Conservation (phyloP, 1,139 yeast species). For the Wickerhamomyces sp. region DNA sequence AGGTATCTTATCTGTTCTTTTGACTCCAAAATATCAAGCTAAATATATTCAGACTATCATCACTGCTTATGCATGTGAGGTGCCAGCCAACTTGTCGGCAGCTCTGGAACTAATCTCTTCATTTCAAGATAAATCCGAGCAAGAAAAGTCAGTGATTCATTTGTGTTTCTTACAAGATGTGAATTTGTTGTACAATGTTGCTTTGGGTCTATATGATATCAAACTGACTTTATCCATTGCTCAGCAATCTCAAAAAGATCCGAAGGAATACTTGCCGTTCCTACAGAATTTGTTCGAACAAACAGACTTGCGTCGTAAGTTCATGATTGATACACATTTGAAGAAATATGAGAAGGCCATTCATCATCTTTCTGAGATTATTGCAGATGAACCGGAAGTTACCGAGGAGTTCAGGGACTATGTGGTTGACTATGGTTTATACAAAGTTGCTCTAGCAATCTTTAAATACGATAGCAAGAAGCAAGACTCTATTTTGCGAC, state of each 20-base stretch:
- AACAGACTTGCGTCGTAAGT: conserved; percentile 59
- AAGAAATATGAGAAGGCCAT: conserved; percentile 67
- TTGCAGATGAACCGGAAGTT: conserved; percentile 30
- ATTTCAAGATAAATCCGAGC: conserved; percentile 38
- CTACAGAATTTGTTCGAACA: conserved; percentile 73
- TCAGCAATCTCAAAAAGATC: conserved; percentile 96
- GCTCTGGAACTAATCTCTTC: conserved; percentile 64
- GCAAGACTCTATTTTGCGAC: conserved; percentile 47
- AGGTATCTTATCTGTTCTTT: conserved; percentile 54
- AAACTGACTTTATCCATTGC: conserved; percentile 79
- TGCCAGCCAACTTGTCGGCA: conserved; percentile 75
- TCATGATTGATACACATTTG: conserved; percentile 76
- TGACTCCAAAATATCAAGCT: conserved; percentile 43
- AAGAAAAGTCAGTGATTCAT: conserved; percentile 69
- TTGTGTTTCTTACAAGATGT: conserved; percentile 90
- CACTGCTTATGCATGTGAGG: conserved; percentile 90
- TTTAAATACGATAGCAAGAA: conserved; percentile 55
- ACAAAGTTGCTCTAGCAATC: conserved; percentile 59
- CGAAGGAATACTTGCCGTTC: conserved; percentile 93
- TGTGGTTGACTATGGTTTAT: conserved; percentile 69
- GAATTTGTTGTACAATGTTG: conserved; percentile 69
- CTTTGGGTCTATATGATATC: conserved; percentile 80
- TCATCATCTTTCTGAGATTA: conserved; percentile 54
- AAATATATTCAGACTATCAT: conserved; percentile 72
- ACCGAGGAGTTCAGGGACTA: conserved; percentile 63